These are phyloP conservation scores for Dendrocalamus sinicus DNA, from an alignment of 176 grass and related monocot genomes.

Conservation along the genomic window DNA sequence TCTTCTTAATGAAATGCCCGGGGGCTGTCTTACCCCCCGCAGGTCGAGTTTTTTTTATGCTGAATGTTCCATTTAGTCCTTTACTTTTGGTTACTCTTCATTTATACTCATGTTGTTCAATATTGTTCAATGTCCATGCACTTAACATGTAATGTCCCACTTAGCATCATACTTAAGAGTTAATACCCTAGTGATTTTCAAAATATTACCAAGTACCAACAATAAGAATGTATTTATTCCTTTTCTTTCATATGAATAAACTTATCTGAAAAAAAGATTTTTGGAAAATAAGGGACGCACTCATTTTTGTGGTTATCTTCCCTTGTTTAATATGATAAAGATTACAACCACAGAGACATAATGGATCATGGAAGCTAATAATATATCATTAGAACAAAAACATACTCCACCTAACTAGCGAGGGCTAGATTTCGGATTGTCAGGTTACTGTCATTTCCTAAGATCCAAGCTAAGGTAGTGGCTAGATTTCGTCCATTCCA, in stretches of 20 bases:
- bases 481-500: not conserved
- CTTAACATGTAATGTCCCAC: not conserved
- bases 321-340: not conserved
- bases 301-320: conserved; percentile 4
- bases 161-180: not conserved
- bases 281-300: not conserved
- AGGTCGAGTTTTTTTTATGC: no score
- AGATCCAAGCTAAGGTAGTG: not conserved
- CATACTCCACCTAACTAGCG: not conserved
- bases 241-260: not conserved
- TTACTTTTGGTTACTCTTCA: conserved; percentile 23
- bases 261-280: conserved; percentile 3
- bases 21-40: no score
- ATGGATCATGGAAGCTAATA: not conserved
- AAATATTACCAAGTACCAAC: not conserved
- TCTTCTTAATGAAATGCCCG: no score
- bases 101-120: conserved; percentile 9
- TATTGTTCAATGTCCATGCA: not conserved
- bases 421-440: not conserved
- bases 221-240: not conserved
- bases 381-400: not conserved
- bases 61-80: conserved; percentile 24
- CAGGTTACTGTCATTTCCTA: not conserved
- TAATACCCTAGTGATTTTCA: not conserved
- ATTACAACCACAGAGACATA: not conserved